Percentiles rank a stretch among this genome's conserved stretches.
Evolutionary conservation across 805 yeast genomes (phyloP).

Genomic region (Wickerhamomyces subpelliculosus): DNA sequence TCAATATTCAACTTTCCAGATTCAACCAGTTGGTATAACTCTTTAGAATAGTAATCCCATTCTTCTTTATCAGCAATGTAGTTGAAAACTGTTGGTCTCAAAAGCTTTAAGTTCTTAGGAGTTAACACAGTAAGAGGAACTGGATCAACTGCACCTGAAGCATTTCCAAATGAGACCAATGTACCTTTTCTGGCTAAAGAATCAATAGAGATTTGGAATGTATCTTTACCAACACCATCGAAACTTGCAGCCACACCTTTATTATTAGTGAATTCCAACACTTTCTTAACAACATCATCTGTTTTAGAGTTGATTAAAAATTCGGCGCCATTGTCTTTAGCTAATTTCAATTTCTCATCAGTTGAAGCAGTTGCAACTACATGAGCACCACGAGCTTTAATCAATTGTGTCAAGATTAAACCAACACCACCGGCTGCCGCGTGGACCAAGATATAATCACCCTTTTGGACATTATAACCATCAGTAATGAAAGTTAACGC

Average conservation of each 20-base stretch:
- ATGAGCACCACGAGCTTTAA: slow-evolving; percentile 59
- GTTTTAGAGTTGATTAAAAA: slow-evolving; percentile 47
- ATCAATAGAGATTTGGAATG: slow-evolving; percentile 58
- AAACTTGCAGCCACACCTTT: slow-evolving; percentile 62
- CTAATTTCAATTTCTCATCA: slow-evolving; percentile 60
- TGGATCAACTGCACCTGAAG: slow-evolving; percentile 80
- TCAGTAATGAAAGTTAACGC: slow-evolving; percentile 66
- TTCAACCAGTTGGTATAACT: slow-evolving; percentile 34
- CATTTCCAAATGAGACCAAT: slow-evolving; percentile 73
- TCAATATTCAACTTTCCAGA: slow-evolving; percentile 44
- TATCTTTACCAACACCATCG: slow-evolving; percentile 75
- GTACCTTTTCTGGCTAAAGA: slow-evolving; percentile 66
- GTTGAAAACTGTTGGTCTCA: slow-evolving; percentile 55
- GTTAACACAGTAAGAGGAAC: slow-evolving; percentile 42
- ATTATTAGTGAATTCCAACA: slow-evolving; percentile 54
- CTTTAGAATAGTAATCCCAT: slow-evolving; percentile 40
- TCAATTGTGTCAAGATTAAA: slow-evolving; percentile 57
- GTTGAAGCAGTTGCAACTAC: slow-evolving; percentile 84
- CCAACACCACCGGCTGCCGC: slow-evolving; percentile 99
- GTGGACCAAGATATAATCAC: slow-evolving; percentile 69
- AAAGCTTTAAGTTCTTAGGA: slow-evolving; percentile 54
- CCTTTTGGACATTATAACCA: slow-evolving; percentile 58
- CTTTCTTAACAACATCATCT: slow-evolving; percentile 50
- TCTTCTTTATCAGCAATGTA: slow-evolving; percentile 53
- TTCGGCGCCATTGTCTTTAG: slow-evolving; percentile 73